Evolutionary conservation across 208 protist species (phyloP), one percentile per base, ranked within the genome.

Genomic region (Trypanosoma caninum): DNA sequence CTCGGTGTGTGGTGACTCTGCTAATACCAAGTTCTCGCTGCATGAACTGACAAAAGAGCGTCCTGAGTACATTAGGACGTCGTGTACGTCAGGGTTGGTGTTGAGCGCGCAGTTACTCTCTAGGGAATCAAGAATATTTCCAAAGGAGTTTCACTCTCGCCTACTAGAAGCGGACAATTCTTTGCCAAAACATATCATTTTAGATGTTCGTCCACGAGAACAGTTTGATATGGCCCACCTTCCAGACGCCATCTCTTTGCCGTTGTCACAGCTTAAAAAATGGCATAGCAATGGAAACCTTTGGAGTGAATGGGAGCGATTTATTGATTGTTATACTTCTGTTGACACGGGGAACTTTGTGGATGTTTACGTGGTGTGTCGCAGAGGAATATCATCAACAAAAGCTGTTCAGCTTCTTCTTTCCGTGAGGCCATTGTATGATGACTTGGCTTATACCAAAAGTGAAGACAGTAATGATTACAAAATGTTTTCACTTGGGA

Each of bases 211-310:
- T 4, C 59, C 46, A 40, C 44, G 48, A 23, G 65, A 77, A 13
- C 89, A 96, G 77, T 96, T 80, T 61, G 76, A 79, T 45, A 96
- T 96, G 86, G 87, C 81, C 0, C 84, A 87, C 59, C 58, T 93
- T n/a, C 71, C 80, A 2, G 40, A 59, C 11, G 57, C 69, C 1
- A 16, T 78, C 23, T 85, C 72, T n/a, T 47, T 93, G 9, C 86
- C 89, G 3, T 72, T 91, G n/a, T 20, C 48, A 4, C 55, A 31
- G 22, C 59, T 96, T 14, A 65, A 79, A 45, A 46, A 76, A 52
- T 92, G 82, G 80, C 28, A 74, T 13, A n/a, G 38, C 20, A 44
- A 68, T 10, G 74, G 68, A 25, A 25, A 25, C 1, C 60, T 74
- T 16, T 6, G 18, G 11, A 48, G 56, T 4, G 48, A 61, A 10